Evolutionary conservation across 768 basidiomycete species (phyloP).

Genomic region (Lentinula boryana): DNA sequence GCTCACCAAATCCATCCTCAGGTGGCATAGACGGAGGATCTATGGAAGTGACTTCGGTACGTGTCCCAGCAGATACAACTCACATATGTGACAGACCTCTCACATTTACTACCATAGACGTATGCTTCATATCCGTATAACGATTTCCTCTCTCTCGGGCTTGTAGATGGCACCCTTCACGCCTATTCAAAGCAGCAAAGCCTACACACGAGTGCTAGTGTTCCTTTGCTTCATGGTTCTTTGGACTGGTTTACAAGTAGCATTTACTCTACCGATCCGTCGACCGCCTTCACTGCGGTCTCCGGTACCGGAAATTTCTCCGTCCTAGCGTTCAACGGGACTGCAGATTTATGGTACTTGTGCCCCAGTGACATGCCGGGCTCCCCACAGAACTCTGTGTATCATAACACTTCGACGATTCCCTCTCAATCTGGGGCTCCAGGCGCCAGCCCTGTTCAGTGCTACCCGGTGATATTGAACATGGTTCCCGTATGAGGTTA

Average conservation of each 20-base stretch:
- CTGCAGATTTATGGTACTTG: constrained; percentile 30
- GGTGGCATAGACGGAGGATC: constrained; percentile 31
- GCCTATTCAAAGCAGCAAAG: constrained; percentile 26
- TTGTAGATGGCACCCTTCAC: constrained; percentile 31
- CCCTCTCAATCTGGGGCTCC: background rate
- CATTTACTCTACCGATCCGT: constrained; percentile 20
- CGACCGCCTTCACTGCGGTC: constrained; percentile 29
- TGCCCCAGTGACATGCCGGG: constrained; percentile 20
- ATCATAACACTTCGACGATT: background rate
- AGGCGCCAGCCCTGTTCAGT: background rate
- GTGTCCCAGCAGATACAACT: constrained; percentile 8
- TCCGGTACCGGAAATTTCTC: constrained; percentile 14
- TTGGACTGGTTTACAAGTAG: constrained; percentile 33
- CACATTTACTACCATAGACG: constrained; percentile 24
- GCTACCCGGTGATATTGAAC: background rate
- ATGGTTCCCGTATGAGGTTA: background rate
- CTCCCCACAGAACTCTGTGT: background rate
- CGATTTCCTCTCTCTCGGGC: constrained; percentile 34
- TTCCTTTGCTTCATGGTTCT: constrained; percentile 21
- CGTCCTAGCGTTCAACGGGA: constrained; percentile 26
- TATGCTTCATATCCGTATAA: constrained; percentile 45
- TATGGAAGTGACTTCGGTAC: constrained; percentile 42
- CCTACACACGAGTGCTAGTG: constrained; percentile 34
- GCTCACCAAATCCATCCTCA: constrained; percentile 3
- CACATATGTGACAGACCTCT: background rate